These are phyloP conservation scores for Chlamydomonas sp. DNA, from an alignment of 139 green algal species.

Conservation along the genomic window DNA sequence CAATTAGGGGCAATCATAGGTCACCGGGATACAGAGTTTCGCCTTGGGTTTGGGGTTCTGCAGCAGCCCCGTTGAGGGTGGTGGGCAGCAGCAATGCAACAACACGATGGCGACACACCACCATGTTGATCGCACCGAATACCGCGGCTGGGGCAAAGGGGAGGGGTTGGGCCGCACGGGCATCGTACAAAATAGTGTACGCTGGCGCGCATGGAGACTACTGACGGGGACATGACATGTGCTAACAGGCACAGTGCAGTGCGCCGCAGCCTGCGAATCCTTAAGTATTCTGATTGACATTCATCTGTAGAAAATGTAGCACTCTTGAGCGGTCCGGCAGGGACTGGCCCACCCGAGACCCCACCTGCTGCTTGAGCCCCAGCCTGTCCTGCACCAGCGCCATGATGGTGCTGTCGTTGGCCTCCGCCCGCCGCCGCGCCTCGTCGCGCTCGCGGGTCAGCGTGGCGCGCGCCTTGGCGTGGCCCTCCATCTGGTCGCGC, in stretches of 20 bases:
- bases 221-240: no score
- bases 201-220: no score
- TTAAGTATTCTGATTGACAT: background rate
- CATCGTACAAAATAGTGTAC: no score
- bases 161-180: no score
- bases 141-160: no score
- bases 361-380: conserved; percentile 41
- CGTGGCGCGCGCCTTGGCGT: conserved; percentile 32
- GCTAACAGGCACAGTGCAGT: no score
- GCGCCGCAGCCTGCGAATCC: background rate
- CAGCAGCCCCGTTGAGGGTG: no score
- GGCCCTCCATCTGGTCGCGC: conserved; percentile 43
- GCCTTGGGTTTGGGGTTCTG: no score
- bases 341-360: background rate
- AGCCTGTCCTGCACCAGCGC: conserved; percentile 37
- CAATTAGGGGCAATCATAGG: background rate
- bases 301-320: background rate
- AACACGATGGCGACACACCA: no score
- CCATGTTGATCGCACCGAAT: no score
- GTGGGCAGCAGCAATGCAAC: no score
- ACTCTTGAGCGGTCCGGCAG: no score
- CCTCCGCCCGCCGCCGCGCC: conserved; percentile 17
- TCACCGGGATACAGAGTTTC: background rate
- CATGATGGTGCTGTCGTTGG: conserved; percentile 20
- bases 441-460: conserved; percentile 46